phyloP scores from a whole-genome alignment of 2,329 filamentous ascomycete species.

The Sphaerulina musiva region DNA sequence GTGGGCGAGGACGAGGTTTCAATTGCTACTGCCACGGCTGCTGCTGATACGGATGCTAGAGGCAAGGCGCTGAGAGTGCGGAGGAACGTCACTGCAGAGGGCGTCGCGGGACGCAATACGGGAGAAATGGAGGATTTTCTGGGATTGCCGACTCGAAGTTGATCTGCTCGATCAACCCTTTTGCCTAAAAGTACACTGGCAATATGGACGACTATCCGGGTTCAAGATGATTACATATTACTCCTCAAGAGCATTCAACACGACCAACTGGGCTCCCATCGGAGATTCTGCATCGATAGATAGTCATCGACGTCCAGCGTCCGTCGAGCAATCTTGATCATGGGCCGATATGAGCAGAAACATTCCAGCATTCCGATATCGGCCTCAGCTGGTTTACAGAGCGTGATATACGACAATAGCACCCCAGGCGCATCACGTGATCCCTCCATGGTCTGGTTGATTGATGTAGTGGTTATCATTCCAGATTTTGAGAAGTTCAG shows the following conservation, averaged over 20 bases:
- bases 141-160: constrained; percentile 20
- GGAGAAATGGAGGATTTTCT: constrained; percentile 38
- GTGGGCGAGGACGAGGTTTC: constrained; percentile 41
- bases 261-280: too few species aligned
- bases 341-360: too few species aligned
- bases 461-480: constrained; percentile 7
- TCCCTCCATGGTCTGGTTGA: neutral
- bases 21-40: neutral
- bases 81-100: constrained; percentile 16
- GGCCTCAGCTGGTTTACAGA: neutral
- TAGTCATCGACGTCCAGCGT: too few species aligned
- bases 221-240: too few species aligned
- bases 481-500: constrained; percentile 1
- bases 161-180: neutral
- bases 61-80: constrained; percentile 19
- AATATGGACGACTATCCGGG: neutral
- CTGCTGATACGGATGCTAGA: constrained; percentile 1
- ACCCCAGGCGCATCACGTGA: neutral
- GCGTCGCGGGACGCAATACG: constrained; percentile 23
- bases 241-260: too few species aligned
- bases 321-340: too few species aligned
- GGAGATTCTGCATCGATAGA: too few species aligned
- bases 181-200: neutral
- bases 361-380: neutral
- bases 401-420: neutral